A percentile compares a stretch with the other conserved stretches of the same genome.
phyloP scores from a whole-genome alignment of 192 early-diverging fungal genomes.

The Haplosporangium gracile region DNA sequence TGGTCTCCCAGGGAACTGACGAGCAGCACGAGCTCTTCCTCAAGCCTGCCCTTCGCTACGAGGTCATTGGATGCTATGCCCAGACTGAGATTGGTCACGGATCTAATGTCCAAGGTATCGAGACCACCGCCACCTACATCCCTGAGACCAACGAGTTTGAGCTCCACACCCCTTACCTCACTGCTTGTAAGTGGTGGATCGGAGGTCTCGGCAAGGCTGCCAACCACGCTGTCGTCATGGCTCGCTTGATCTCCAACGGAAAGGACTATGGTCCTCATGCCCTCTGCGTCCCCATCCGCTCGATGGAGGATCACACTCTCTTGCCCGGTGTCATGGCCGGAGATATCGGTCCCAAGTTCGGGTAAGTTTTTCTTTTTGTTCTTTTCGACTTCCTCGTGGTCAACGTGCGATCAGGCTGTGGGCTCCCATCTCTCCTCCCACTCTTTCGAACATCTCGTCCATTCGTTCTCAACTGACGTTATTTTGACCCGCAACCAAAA shows the following conservation, averaged over 20 bases:
- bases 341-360: slow-evolving; percentile 92
- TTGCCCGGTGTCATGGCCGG: slow-evolving; percentile 86
- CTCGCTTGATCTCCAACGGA: slow-evolving; percentile 78
- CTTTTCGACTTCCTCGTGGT: background rate
- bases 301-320: slow-evolving; percentile 77
- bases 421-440: background rate
- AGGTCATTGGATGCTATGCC: slow-evolving; percentile 90
- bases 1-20: slow-evolving; percentile 77
- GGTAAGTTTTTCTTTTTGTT: slow-evolving; percentile 52
- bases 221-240: slow-evolving; percentile 91
- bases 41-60: slow-evolving; percentile 75
- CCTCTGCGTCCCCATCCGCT: slow-evolving; percentile 86
- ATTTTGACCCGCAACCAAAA: background rate
- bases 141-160: slow-evolving; percentile 90
- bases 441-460: too few species aligned
- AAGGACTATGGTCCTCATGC: slow-evolving; percentile 85
- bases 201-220: slow-evolving; percentile 85
- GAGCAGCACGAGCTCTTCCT: slow-evolving; percentile 88
- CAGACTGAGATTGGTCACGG: slow-evolving; percentile 88
- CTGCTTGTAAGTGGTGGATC: slow-evolving; percentile 91
- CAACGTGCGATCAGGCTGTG: background rate
- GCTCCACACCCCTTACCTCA: slow-evolving; percentile 82
- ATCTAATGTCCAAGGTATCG: slow-evolving; percentile 90
- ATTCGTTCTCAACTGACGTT: background rate
- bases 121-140: slow-evolving; percentile 88